A percentile compares a stretch with the other conserved stretches of the same genome.
phyloP scores from a whole-genome alignment of 2,329 filamentous ascomycete species.

The Fusarium metavorans region DNA sequence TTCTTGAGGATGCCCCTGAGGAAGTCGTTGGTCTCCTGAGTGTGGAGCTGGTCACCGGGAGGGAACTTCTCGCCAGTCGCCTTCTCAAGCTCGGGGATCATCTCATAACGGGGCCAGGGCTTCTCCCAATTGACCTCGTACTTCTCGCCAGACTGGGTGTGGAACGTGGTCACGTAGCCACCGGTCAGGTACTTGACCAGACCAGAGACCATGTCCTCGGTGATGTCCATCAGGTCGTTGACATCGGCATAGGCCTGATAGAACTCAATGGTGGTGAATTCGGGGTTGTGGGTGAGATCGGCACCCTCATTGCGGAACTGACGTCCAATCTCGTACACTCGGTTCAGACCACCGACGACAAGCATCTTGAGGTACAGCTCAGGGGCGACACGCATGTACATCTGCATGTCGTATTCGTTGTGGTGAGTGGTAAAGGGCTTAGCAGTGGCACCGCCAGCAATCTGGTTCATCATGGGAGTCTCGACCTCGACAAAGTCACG shows the following conservation, averaged over 20 bases:
- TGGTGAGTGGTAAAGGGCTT: slow-evolving; percentile 94
- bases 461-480: slow-evolving; percentile 97
- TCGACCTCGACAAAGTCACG: slow-evolving; percentile 94
- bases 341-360: slow-evolving; percentile 92
- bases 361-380: slow-evolving; percentile 97
- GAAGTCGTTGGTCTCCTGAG: slow-evolving; percentile 88
- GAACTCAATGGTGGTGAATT: slow-evolving; percentile 98
- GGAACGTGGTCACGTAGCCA: slow-evolving; percentile 85
- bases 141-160: slow-evolving; percentile 85
- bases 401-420: slow-evolving; percentile 94
- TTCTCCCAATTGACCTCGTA: slow-evolving; percentile 96
- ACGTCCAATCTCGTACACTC: slow-evolving; percentile 94
- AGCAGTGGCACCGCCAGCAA: slow-evolving; percentile 94
- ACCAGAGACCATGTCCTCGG: slow-evolving; percentile 91
- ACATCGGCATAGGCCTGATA: slow-evolving; percentile 95
- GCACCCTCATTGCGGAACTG: slow-evolving; percentile 93
- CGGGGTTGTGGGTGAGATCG: slow-evolving; percentile 86
- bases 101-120: slow-evolving; percentile 93
- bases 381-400: slow-evolving; percentile 94
- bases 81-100: slow-evolving; percentile 89
- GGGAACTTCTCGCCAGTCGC: slow-evolving; percentile 95
- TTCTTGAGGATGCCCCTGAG: slow-evolving; percentile 87
- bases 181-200: slow-evolving; percentile 92
- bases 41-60: slow-evolving; percentile 88
- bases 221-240: slow-evolving; percentile 83